Percentiles rank a stretch among this genome's conserved stretches.
phyloP scores from a whole-genome alignment of 202 grass and related monocot species.

The Zoysia matrella region DNA sequence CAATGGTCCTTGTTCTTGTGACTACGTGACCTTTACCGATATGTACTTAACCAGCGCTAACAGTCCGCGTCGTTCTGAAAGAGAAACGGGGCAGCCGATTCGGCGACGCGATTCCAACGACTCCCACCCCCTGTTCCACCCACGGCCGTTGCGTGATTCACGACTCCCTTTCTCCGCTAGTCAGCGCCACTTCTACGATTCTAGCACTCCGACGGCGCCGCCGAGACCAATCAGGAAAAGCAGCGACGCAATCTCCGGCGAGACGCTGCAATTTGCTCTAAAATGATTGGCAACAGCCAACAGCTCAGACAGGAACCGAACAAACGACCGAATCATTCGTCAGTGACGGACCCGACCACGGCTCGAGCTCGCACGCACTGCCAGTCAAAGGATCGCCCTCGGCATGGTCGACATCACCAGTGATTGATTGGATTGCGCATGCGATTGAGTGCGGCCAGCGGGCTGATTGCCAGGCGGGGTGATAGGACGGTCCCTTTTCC shows the following conservation, averaged over 20 bases:
- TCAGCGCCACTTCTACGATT: background rate
- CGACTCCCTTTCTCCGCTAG: no score
- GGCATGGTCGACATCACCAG: background rate
- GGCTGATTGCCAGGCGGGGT: background rate
- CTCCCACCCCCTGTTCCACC: no score
- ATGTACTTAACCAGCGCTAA: no score
- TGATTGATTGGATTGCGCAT: constrained; percentile 17
- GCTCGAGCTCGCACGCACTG: background rate
- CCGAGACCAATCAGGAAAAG: background rate
- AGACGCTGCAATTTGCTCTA: background rate
- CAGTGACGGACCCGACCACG: background rate
- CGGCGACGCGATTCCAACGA: no score
- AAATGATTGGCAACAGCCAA: constrained; percentile 30
- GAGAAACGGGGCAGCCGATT: no score
- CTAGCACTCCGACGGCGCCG: no score
- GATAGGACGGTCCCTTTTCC: background rate
- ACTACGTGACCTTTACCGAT: no score
- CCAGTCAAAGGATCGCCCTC: constrained; percentile 16
- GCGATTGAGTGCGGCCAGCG: background rate
- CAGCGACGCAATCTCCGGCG: constrained; percentile 22
- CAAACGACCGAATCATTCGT: constrained; percentile 19
- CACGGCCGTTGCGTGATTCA: no score
- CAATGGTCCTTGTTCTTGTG: background rate
- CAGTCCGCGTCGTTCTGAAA: no score
- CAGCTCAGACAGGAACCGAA: constrained; percentile 29